Evolutionary conservation across 2,329 filamentous ascomycete genomes (phyloP).

Genomic region (Saccharata proteae): DNA sequence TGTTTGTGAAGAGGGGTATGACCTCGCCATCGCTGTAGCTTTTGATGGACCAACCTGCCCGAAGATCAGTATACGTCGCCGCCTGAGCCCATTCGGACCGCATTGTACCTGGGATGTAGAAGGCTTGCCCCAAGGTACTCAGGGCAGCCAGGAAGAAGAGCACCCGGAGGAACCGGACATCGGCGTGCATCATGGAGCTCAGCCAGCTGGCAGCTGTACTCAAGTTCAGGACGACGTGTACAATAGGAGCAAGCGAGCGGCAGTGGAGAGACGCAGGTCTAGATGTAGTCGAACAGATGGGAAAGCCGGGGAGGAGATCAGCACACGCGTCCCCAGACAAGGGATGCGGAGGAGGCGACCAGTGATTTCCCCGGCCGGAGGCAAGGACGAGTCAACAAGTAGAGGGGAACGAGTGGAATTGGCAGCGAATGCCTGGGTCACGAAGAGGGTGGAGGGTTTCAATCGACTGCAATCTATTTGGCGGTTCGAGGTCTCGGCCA

Average conservation of each 20-base stretch:
- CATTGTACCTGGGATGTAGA: constrained; percentile 83
- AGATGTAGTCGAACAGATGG: constrained; percentile 2
- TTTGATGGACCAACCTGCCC: constrained; percentile 64
- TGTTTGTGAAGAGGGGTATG: constrained; percentile 81
- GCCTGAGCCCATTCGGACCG: constrained; percentile 7
- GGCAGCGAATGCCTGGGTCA: constrained; percentile 9
- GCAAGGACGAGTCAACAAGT: background rate
- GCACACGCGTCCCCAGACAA: constrained; percentile 1
- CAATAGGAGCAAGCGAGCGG: background rate
- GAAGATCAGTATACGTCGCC: constrained; percentile 1
- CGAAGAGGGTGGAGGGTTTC: constrained; percentile 2
- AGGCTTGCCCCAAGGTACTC: constrained; percentile 41
- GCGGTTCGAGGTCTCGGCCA: too few species aligned
- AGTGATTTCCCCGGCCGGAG: background rate
- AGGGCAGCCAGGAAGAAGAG: constrained; percentile 39
- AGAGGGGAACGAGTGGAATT: constrained; percentile 7
- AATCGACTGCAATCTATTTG: too few species aligned
- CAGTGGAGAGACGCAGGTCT: background rate
- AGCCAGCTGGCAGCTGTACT: constrained; percentile 1
- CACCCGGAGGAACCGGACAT: constrained; percentile 28
- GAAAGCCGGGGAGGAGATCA: constrained; percentile 2
- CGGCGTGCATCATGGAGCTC: constrained; percentile 21
- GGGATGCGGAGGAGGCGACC: constrained; percentile 2
- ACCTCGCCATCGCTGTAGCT: constrained; percentile 65
- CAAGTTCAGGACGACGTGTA: background rate